phyloP scores from a whole-genome alignment of 352 stramenopile species.

The Phytopythium mirpurense region DNA sequence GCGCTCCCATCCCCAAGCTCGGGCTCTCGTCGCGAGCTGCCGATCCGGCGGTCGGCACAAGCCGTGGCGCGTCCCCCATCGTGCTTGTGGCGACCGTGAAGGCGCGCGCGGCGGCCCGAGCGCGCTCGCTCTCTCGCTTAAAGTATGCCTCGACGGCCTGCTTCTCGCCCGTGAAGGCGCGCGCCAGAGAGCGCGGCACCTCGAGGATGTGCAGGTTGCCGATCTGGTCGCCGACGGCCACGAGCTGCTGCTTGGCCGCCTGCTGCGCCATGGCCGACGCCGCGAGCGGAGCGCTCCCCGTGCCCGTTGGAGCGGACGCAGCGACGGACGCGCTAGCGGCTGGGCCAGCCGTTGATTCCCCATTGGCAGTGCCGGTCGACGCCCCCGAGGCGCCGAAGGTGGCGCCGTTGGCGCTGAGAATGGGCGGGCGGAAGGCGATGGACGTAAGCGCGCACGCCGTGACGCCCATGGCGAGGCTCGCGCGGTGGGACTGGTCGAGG shows the following conservation, averaged over 20 bases:
- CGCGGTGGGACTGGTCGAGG: slow-evolving; percentile 87
- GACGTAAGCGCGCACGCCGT: slow-evolving; percentile 86
- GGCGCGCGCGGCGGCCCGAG: slow-evolving; percentile 20
- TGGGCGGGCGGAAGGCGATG: slow-evolving; percentile 62
- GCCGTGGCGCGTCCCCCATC: slow-evolving; percentile 3
- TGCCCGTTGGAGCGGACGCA: background rate
- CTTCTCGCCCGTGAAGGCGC: slow-evolving; percentile 76
- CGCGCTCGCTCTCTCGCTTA: slow-evolving; percentile 81
- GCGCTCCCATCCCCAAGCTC: background rate
- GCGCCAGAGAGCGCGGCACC: slow-evolving; percentile 84
- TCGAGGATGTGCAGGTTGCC: slow-evolving; percentile 93
- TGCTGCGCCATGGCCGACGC: slow-evolving; percentile 9
- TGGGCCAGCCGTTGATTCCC: slow-evolving; percentile 14
- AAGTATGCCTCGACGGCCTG: slow-evolving; percentile 86
- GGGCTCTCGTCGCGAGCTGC: background rate
- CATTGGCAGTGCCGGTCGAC: slow-evolving; percentile 1
- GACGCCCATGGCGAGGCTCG: slow-evolving; percentile 73
- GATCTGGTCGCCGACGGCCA: slow-evolving; percentile 88
- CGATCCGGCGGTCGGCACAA: too few species aligned
- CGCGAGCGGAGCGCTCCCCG: background rate
- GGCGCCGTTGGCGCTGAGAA: slow-evolving; percentile 13
- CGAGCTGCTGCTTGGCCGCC: slow-evolving; percentile 83
- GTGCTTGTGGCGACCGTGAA: slow-evolving; percentile 4
- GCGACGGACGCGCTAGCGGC: background rate
- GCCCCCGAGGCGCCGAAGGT: slow-evolving; percentile 6